Evolutionary conservation across 768 basidiomycete genomes (phyloP).

Genomic region (Podaxis rugospora): DNA sequence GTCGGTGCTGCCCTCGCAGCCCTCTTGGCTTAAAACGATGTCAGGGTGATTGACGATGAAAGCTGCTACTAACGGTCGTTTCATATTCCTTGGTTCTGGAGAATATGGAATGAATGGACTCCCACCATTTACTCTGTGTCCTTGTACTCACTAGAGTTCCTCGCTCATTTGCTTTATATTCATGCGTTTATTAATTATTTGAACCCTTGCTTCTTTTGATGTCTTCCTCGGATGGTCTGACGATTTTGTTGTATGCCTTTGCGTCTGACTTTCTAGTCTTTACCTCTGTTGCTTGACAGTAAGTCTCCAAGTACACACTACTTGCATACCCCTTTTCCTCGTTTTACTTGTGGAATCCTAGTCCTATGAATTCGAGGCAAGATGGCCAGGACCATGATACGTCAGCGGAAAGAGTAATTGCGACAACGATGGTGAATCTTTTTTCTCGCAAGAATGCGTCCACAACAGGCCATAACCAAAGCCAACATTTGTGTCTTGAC

Average conservation of each 20-base stretch:
- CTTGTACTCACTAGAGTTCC: background rate
- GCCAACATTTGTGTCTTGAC: no score
- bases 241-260: slow-evolving; percentile 5
- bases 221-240: background rate
- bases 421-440: no score
- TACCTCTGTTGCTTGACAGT: background rate
- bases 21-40: slow-evolving; percentile 30
- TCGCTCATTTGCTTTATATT: background rate
- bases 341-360: background rate
- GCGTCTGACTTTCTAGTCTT: background rate
- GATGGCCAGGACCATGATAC: no score
- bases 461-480: no score
- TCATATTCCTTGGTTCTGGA: background rate
- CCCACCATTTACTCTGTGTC: background rate
- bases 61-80: background rate
- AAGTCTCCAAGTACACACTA: background rate
- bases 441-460: no score
- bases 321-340: slow-evolving; percentile 4
- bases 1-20: slow-evolving; percentile 42
- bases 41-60: background rate
- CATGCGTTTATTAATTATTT: slow-evolving; percentile 2
- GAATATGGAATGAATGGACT: slow-evolving; percentile 2
- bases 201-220: background rate
- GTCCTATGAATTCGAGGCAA: no score
- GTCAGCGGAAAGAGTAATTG: no score